These are phyloP conservation scores for Rhinocladiella mackenziei DNA, from an alignment of 2,329 filamentous ascomycete species.

Conservation along the genomic window DNA sequence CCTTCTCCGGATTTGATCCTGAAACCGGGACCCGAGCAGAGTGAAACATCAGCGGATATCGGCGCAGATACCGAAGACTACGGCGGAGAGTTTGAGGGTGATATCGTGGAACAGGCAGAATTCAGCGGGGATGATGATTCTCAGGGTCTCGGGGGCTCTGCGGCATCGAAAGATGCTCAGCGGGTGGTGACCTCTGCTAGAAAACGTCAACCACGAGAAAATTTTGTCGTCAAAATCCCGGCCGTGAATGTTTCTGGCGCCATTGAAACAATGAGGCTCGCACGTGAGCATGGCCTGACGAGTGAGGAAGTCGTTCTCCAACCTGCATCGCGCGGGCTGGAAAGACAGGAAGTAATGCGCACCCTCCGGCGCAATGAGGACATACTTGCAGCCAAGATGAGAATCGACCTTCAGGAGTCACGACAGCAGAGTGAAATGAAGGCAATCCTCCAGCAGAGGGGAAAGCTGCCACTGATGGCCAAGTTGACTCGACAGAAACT, in stretches of 20 bases:
- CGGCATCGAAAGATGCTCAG: neutral
- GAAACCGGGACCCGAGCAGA: no score
- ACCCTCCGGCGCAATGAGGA: slow-evolving; percentile 1
- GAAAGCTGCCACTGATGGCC: slow-evolving; percentile 16
- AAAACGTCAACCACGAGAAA: slow-evolving; percentile 1
- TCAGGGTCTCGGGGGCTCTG: no score
- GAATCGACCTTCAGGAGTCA: neutral
- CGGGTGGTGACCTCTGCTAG: neutral
- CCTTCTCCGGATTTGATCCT: no score
- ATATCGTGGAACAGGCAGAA: no score
- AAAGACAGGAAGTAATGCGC: neutral
- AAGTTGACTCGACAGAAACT: slow-evolving; percentile 19
- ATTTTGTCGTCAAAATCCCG: slow-evolving; percentile 10
- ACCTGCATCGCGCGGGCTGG: neutral
- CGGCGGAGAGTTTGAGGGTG: no score
- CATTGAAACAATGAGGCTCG: slow-evolving; percentile 12
- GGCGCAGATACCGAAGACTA: no score
- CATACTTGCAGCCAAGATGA: slow-evolving; percentile 11
- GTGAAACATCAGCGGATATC: no score
- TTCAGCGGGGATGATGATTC: no score
- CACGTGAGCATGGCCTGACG: slow-evolving; percentile 11
- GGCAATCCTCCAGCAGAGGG: slow-evolving; percentile 5
- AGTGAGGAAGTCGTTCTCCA: slow-evolving; percentile 7
- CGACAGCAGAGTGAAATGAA: slow-evolving; percentile 3
- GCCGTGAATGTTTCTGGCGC: slow-evolving; percentile 8